A percentile compares a stretch with the other conserved stretches of the same genome.
Conservation (phyloP, 208 protist species). For the Leishmania braziliensis region DNA sequence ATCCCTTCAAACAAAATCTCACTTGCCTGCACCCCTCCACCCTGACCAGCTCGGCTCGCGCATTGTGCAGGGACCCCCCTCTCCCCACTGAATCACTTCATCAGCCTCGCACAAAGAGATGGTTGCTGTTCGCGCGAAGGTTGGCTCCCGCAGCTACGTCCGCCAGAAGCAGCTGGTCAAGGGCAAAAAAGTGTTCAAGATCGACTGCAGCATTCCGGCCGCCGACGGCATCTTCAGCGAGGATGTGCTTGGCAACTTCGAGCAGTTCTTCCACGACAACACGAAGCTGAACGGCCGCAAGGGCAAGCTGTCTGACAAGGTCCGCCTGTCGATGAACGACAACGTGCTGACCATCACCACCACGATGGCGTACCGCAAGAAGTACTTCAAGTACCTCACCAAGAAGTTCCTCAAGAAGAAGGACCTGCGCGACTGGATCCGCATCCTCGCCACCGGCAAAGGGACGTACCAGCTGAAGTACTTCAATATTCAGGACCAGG, state of each 20-base stretch:
- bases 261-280: constrained; percentile 97
- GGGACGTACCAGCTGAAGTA: constrained; percentile 97
- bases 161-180: constrained; percentile 87
- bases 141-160: constrained; percentile 81
- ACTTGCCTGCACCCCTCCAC: not conserved
- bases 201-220: constrained; percentile 71
- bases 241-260: constrained; percentile 87
- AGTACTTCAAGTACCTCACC: constrained; percentile 99
- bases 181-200: constrained; percentile 91
- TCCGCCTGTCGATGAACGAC: constrained; percentile 88
- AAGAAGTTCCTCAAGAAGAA: constrained; percentile 99
- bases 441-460: constrained; percentile 96
- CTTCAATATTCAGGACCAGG: constrained; percentile 97
- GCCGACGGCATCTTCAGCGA: constrained; percentile 81
- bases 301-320: constrained; percentile 95
- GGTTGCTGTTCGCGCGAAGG: constrained; percentile 92
- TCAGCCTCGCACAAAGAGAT: constrained; percentile 38
- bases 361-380: constrained; percentile 97
- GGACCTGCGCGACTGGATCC: constrained; percentile 97
- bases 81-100: not conserved
- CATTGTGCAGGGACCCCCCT: not conserved
- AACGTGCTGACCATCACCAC: constrained; percentile 91
- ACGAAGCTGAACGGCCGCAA: constrained; percentile 99
- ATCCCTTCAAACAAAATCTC: not conserved
- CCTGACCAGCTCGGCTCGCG: not conserved